A percentile compares a stretch with the other conserved stretches of the same genome.
Conservation (phyloP, 1,284 basidiomycete genomes). For the Heliocybe sulcata region DNA sequence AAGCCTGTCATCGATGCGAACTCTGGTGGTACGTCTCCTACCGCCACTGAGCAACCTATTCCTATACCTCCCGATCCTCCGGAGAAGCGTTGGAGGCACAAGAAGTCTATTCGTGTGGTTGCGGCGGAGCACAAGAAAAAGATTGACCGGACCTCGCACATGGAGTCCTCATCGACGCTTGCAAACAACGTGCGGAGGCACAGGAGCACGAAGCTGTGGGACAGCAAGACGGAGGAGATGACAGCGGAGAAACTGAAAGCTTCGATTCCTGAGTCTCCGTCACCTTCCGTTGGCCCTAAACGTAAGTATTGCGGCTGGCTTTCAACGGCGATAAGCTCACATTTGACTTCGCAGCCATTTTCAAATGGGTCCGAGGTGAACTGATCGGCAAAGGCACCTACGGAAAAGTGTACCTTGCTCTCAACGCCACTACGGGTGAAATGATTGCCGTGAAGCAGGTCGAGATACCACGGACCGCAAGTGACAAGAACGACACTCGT, state of each 20-base stretch:
- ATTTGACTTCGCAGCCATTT: slow-evolving; percentile 60
- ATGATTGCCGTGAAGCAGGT: slow-evolving; percentile 99
- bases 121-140: slow-evolving; percentile 76
- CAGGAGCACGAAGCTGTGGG: slow-evolving; percentile 95
- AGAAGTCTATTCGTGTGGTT: slow-evolving; percentile 91
- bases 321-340: slow-evolving; percentile 2
- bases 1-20: slow-evolving; percentile 88
- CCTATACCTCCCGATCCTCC: slow-evolving; percentile 24
- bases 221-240: slow-evolving; percentile 89
- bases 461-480: slow-evolving; percentile 85
- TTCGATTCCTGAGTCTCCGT: slow-evolving; percentile 45
- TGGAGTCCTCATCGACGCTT: slow-evolving; percentile 34
- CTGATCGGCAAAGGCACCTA: slow-evolving; percentile 97
- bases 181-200: slow-evolving; percentile 58
- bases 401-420: slow-evolving; percentile 91
- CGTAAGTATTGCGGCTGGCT: slow-evolving; percentile 34
- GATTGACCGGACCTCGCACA: slow-evolving; percentile 53
- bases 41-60: slow-evolving; percentile 50
- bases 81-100: slow-evolving; percentile 39
- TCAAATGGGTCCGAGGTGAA: slow-evolving; percentile 98
- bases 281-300: slow-evolving; percentile 43
- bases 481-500: slow-evolving; percentile 83
- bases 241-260: slow-evolving; percentile 59
- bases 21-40: slow-evolving; percentile 74
- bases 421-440: slow-evolving; percentile 98